Base-by-base conservation (phyloP, 345 rosid genomes). In the Raphanus sativus region DNA sequence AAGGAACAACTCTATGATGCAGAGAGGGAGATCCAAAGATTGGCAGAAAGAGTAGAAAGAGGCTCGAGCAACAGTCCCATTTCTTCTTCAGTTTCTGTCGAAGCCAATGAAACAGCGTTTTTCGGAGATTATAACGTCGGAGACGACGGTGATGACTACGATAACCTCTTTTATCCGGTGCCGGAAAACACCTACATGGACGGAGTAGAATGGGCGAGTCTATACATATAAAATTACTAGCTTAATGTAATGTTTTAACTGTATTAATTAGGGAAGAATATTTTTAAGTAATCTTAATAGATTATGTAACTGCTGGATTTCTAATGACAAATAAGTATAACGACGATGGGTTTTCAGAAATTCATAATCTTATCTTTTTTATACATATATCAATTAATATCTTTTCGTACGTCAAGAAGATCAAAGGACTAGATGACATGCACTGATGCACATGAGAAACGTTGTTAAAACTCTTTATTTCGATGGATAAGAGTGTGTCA, bases 151-250 rank as follows among this genome's bases (percentile, higher is more conserved):
- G 87, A 87, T 33, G 82, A 79, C 42, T 80, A 74, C 28, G 71
- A 74, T 33, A 64, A 75, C 56, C n/a, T 81, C 8, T 78, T 85
- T 69, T 88, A 85, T 83, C 78, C 86, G 63, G 82, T 69, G 65
- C 79, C 85, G 2, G 86, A 82, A 63, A 78, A 58, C 36, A 77
- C 50, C 67, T 85, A 86, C 71, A 61, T 76, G 33, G 78, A 77
- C 15, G 91, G 85, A 60, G 67, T 73, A 56, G 98, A 90, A 72
- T 92, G 94, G 96, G 66, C 86, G 60, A 84, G 80, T 52, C 24
- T 15, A 15, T 52, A 52, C 58, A 48, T 48, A 48, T 52, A 52
- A 52, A 52, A 52, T 54, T 26, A 68, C 6, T 65, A 58, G 58
- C 58, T 69, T 77, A 17, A n/a, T 71, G 63, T 55, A 56, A 30